Base-by-base conservation (phyloP, 768 basidiomycete genomes). In the Strobilomyces confusus region DNA sequence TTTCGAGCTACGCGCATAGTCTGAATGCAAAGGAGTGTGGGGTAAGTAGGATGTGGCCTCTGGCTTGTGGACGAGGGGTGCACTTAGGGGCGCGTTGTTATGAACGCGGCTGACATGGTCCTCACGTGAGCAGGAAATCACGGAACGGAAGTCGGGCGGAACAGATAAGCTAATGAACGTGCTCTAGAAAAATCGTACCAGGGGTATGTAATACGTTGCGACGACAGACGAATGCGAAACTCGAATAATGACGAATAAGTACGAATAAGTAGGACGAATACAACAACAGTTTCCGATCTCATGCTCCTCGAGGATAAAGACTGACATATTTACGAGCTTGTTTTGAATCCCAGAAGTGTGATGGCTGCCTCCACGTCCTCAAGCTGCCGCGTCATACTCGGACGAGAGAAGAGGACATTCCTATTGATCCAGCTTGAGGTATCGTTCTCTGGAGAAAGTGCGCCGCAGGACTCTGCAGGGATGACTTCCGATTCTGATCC, bases 361-460 rank as follows among this genome's bases (percentile, higher is more conserved):
- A 72, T 68, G 23, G 71, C 71, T 0, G 72, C 71, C 51, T 72
- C 71, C 20, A 72, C 69, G 15, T 72, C 71, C 51, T 73, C 62
- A 13, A 61, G 58, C 44, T 68, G 69, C 3, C 54, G 59, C 20
- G 29, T 33, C 30, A 29, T 23, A 12, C 20, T 57, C 5, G 26
- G 46, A 23, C 45, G 49, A 54, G 51, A 30, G 44, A 49, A 48
- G 2, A 44, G 32, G 33, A 19, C 4, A 4, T 56, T 46, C 38
- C 41, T 48, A 25, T 38, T 43, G 49, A 22, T n/a, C 26, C 45
- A 33, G 48, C 7, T 20, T 32, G 51, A 52, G 49, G 52, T 43
- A 17, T 32, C 36, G 29, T 49, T 37, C 6, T 50, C 32, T 11
- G 50, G 49, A 26, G 64, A 55, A 41, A 54, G 23, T 19, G 40